Evolutionary conservation across 2,329 filamentous ascomycete genomes (phyloP).

Genomic region (Balansia obtecta): DNA sequence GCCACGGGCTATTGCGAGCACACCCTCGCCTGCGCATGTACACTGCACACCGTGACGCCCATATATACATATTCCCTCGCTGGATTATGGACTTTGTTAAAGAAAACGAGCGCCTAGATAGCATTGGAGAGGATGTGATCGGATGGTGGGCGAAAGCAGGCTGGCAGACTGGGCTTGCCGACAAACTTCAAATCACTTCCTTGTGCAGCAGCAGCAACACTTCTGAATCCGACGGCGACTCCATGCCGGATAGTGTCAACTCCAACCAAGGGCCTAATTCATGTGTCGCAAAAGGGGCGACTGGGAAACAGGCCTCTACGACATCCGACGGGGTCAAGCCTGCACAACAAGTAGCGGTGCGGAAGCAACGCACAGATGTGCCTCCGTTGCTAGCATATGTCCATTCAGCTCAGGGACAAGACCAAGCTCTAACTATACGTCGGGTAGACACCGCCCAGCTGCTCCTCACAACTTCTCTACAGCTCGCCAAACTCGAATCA

Average conservation of each 20-base stretch:
- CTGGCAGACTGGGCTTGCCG: slow-evolving; percentile 72
- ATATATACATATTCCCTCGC: slow-evolving; percentile 86
- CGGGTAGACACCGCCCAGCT: slow-evolving; percentile 80
- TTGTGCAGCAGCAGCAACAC: slow-evolving; percentile 33
- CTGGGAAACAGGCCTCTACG: background rate
- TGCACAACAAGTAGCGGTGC: background rate
- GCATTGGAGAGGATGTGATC: slow-evolving; percentile 79
- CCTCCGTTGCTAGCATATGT: slow-evolving; percentile 75
- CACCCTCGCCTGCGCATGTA: slow-evolving; percentile 70
- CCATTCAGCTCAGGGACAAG: slow-evolving; percentile 42
- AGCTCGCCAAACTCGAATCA: slow-evolving; percentile 72
- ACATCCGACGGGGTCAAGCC: background rate
- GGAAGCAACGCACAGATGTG: slow-evolving; percentile 23
- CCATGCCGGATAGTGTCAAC: slow-evolving; percentile 16
- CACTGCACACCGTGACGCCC: slow-evolving; percentile 76
- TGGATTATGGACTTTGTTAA: slow-evolving; percentile 82
- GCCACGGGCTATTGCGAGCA: slow-evolving; percentile 62
- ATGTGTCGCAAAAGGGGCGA: slow-evolving; percentile 8
- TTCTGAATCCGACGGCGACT: slow-evolving; percentile 25
- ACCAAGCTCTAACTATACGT: slow-evolving; percentile 55
- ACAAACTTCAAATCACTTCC: slow-evolving; percentile 62
- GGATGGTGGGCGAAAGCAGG: slow-evolving; percentile 93
- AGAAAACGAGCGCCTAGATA: slow-evolving; percentile 71
- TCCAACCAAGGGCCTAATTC: slow-evolving; percentile 15
- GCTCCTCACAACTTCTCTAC: slow-evolving; percentile 69